Evolutionary conservation across 495 filamentous ascomycete species (phyloP), one percentile per base, ranked within the genome.

Genomic region (Daldinia caldariorum): DNA sequence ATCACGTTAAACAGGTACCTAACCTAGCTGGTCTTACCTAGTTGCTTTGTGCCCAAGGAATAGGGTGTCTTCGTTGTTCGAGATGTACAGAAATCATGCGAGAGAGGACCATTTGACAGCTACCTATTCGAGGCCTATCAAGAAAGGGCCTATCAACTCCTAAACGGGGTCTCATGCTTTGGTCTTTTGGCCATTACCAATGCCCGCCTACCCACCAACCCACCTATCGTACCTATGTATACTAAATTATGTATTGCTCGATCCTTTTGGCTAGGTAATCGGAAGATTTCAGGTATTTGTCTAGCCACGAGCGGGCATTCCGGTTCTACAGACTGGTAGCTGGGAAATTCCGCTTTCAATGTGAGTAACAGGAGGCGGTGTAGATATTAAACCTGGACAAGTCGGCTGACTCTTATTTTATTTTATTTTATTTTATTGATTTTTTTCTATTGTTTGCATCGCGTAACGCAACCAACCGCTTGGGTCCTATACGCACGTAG

Each of bases 281-380:
- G 34, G 58, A 16, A 53, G 34, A 31, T 57, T 34, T 29, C 22
- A 47, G 8, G 31, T 58, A 47, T 47, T 45, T 37, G 41, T 53
- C 60, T 32, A 55, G 51, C 51, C 49, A 37, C 49, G 41, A 45
- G 43, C 63, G 49, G 63, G 61, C 59, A 58, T 63, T 59, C 69
- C 69, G 69, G 50, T 49, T 63, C 32, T 71, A 59, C 38, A 66
- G 70, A 54, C 62, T 66, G 60, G 58, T 53, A 13, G 53, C 47
- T 63, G 12, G 41, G 8, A 35, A 49, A 58, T 20, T 31, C 45
- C 18, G 38, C 47, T 22, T 49, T 58, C 70, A 61, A 63, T 43
- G 65, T 62, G 61, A 66, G 29, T 56, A 54, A 65, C 29, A 41
- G 65, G 57, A 65, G 51, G 70, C 65, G 65, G 70, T 72, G 65